These are phyloP conservation scores for Rhodotorula kratochvilovae DNA, from an alignment of 768 basidiomycete species.

Conservation along the genomic window DNA sequence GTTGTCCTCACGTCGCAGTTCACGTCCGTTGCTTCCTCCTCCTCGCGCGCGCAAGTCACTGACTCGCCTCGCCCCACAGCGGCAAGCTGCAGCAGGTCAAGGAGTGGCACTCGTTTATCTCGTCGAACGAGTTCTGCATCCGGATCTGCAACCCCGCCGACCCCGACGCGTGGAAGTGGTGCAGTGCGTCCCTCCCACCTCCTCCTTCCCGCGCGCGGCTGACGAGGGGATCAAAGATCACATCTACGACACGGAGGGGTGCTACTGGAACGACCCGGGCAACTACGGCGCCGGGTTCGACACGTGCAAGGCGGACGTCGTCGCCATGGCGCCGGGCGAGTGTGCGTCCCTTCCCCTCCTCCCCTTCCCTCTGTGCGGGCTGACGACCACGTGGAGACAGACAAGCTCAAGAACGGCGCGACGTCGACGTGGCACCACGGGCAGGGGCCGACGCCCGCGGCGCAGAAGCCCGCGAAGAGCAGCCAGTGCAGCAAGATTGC, in stretches of 20 bases:
- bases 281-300: slow-evolving; percentile 53
- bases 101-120: slow-evolving; percentile 61
- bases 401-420: slow-evolving; percentile 49
- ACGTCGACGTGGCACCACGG: slow-evolving; percentile 62
- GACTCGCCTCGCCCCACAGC: slow-evolving; percentile 43
- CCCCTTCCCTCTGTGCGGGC: slow-evolving; percentile 47
- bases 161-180: slow-evolving; percentile 54
- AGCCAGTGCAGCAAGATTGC: slow-evolving; percentile 8
- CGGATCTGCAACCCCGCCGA: slow-evolving; percentile 39
- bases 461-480: slow-evolving; percentile 12
- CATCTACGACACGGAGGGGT: slow-evolving; percentile 51
- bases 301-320: slow-evolving; percentile 34
- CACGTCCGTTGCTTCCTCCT: neutral
- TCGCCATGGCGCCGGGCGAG: slow-evolving; percentile 11
- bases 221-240: slow-evolving; percentile 53
- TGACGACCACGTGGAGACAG: slow-evolving; percentile 57
- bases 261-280: slow-evolving; percentile 50
- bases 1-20: slow-evolving; percentile 44
- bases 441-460: slow-evolving; percentile 21
- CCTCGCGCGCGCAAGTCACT: neutral
- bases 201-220: too few species aligned
- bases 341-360: slow-evolving; percentile 4
- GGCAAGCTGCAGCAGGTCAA: slow-evolving; percentile 55
- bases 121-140: slow-evolving; percentile 48
- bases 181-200: slow-evolving; percentile 41